phyloP scores from a whole-genome alignment of 2,329 filamentous ascomycete genomes.

The Colletotrichum sp. region DNA sequence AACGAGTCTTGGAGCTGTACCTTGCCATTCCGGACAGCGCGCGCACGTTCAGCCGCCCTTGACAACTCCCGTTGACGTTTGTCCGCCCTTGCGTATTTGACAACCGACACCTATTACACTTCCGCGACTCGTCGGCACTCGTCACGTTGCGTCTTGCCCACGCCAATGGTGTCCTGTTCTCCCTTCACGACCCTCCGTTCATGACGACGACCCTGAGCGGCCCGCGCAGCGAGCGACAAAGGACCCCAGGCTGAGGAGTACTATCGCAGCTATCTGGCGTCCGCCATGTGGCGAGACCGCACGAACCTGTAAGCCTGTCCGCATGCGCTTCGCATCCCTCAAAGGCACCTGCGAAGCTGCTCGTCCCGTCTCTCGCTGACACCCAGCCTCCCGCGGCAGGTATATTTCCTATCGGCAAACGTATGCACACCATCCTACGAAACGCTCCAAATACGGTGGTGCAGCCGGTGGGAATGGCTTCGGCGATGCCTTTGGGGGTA shows the following conservation, averaged over 20 bases:
- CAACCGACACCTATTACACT: neutral
- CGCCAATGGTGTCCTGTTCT: slow-evolving; percentile 8
- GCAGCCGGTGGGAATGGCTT: slow-evolving; percentile 61
- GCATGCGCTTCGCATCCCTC: slow-evolving; percentile 15
- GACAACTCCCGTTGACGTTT: neutral
- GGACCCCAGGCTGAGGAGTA: slow-evolving; percentile 18
- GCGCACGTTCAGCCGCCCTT: neutral
- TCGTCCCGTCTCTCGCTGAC: slow-evolving; percentile 29
- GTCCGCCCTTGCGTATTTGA: neutral
- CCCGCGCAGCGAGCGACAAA: slow-evolving; percentile 21
- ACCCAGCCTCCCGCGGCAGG: slow-evolving; percentile 51
- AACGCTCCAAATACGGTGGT: slow-evolving; percentile 75
- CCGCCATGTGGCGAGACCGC: slow-evolving; percentile 97
- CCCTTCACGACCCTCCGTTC: neutral
- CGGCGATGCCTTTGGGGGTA: slow-evolving; percentile 58
- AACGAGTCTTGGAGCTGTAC: neutral
- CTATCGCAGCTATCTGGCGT: slow-evolving; percentile 39
- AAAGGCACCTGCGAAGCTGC: neutral
- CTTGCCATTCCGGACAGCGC: neutral
- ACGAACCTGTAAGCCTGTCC: slow-evolving; percentile 82
- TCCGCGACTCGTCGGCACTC: neutral
- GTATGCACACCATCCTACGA: slow-evolving; percentile 91
- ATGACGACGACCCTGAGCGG: slow-evolving; percentile 17
- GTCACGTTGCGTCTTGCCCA: neutral
- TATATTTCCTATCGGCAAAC: slow-evolving; percentile 99